Evolutionary conservation across 2,329 filamentous ascomycete genomes (phyloP).

Genomic region (Penicillium italicum): DNA sequence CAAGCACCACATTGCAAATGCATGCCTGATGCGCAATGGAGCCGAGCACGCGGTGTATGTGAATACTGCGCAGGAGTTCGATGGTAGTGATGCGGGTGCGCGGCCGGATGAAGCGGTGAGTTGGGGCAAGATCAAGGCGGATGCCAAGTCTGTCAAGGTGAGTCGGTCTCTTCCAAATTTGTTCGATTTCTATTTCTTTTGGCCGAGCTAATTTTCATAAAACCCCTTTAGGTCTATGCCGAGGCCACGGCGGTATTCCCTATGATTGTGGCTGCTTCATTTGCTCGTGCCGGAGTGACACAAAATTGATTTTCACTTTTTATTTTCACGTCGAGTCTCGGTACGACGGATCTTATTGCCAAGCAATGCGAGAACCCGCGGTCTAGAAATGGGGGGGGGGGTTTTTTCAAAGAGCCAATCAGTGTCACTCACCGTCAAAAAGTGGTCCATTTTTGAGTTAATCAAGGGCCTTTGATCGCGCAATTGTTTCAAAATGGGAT

Average conservation of each 20-base stretch:
- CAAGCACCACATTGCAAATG: conserved; percentile 98
- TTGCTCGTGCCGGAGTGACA: conserved; percentile 46
- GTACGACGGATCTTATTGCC: neutral
- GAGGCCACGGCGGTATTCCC: conserved; percentile 67
- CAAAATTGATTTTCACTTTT: conserved; percentile 3
- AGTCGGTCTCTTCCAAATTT: conserved; percentile 17
- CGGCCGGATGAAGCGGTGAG: conserved; percentile 94
- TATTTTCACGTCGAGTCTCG: neutral
- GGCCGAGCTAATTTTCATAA: neutral
- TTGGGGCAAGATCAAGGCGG: conserved; percentile 96
- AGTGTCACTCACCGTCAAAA: neutral
- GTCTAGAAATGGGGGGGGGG: neutral
- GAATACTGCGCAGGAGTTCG: conserved; percentile 96
- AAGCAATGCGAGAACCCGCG: conserved; percentile 13
- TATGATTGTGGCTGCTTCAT: conserved; percentile 63
- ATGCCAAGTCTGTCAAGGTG: conserved; percentile 86
- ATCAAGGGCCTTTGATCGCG: neutral
- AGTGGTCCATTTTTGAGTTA: neutral
- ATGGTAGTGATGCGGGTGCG: conserved; percentile 93
- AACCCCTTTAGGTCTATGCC: conserved; percentile 61
- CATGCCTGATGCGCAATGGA: conserved; percentile 94
- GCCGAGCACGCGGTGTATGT: conserved; percentile 96
- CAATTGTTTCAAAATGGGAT: neutral
- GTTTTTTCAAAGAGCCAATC: neutral
- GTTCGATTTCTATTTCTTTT: neutral